Evolutionary conservation across 2,329 filamentous ascomycete genomes (phyloP).

Genomic region (Fragosphaeria purpurea): DNA sequence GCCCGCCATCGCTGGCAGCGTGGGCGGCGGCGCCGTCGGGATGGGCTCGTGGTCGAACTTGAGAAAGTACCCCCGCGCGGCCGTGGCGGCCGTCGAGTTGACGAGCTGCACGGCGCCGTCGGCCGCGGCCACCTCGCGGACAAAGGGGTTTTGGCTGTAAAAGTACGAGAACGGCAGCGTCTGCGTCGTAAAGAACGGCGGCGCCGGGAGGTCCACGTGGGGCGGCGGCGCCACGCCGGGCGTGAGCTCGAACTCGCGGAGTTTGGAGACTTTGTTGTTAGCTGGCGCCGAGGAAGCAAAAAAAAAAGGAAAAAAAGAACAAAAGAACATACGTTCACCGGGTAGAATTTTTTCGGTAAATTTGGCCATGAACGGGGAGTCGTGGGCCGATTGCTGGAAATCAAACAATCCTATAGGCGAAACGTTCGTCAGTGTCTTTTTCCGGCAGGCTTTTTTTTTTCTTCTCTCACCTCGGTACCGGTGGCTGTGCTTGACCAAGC

Average conservation of each 20-base stretch:
- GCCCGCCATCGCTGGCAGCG: constrained; percentile 46
- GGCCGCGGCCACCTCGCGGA: constrained; percentile 51
- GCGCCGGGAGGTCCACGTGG: constrained; percentile 65
- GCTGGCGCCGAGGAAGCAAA: constrained; percentile 10
- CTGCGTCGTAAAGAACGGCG: constrained; percentile 67
- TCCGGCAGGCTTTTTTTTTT: no score
- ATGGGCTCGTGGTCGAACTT: constrained; percentile 52
- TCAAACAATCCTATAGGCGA: constrained; percentile 55
- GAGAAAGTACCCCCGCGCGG: constrained; percentile 49
- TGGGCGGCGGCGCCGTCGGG: constrained; percentile 48
- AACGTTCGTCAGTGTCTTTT: no score
- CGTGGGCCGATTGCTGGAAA: constrained; percentile 68
- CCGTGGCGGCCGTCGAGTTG: constrained; percentile 47
- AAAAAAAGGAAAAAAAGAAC: neutral
- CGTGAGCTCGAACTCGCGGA: constrained; percentile 56
- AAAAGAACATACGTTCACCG: constrained; percentile 47
- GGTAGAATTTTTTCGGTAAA: constrained; percentile 63
- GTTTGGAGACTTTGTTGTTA: constrained; percentile 31
- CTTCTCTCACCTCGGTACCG: constrained; percentile 59
- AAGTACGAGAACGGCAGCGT: constrained; percentile 66
- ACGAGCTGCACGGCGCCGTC: constrained; percentile 41
- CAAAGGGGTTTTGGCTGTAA: constrained; percentile 78
- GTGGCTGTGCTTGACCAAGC: constrained; percentile 68
- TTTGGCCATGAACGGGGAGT: constrained; percentile 58
- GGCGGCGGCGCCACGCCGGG: constrained; percentile 48